Conservation (phyloP, 2,329 filamentous ascomycete genomes). For the Tolypocladium guangdongense region DNA sequence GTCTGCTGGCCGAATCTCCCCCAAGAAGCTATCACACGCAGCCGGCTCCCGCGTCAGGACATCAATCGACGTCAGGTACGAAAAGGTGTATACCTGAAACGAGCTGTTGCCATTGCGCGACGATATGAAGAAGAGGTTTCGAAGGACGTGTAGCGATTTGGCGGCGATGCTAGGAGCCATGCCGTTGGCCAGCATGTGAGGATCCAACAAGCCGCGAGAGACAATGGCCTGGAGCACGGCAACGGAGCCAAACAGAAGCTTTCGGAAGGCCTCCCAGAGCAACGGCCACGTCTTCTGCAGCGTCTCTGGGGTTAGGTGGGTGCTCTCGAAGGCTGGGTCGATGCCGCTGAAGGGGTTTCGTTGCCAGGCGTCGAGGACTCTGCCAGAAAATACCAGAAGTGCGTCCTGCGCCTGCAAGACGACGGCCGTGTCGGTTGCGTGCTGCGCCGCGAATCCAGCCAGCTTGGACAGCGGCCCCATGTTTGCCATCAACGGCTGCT, state of each 20-base stretch:
- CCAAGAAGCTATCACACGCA: conserved; percentile 56
- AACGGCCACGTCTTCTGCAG: conserved; percentile 54
- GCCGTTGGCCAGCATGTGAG: conserved; percentile 28
- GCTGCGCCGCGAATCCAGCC: conserved; percentile 51
- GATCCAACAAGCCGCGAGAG: conserved; percentile 48
- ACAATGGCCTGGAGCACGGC: conserved; percentile 66
- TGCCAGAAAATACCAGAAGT: conserved; percentile 55
- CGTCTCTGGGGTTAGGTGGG: conserved; percentile 54
- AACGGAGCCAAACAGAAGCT: conserved; percentile 64
- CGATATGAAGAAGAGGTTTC: conserved; percentile 74
- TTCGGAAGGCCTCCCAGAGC: conserved; percentile 66
- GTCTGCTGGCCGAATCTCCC: conserved; percentile 40
- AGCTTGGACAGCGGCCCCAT: conserved; percentile 59
- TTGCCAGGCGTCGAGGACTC: conserved; percentile 61
- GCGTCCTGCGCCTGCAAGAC: conserved; percentile 47
- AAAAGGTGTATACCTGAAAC: conserved; percentile 78
- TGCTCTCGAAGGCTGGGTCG: conserved; percentile 54
- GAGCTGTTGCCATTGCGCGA: conserved; percentile 59
- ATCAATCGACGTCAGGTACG: conserved; percentile 73
- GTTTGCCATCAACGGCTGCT: conserved; percentile 50
- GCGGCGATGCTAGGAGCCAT: conserved; percentile 54
- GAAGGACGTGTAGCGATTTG: conserved; percentile 61
- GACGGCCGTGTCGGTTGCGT: conserved; percentile 30
- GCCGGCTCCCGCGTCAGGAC: conserved; percentile 61
- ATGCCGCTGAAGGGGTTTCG: conserved; percentile 63